Percentiles rank a stretch among this genome's conserved stretches.
phyloP scores from a whole-genome alignment of 2,329 filamentous ascomycete genomes.

The Penicillium polonicum region DNA sequence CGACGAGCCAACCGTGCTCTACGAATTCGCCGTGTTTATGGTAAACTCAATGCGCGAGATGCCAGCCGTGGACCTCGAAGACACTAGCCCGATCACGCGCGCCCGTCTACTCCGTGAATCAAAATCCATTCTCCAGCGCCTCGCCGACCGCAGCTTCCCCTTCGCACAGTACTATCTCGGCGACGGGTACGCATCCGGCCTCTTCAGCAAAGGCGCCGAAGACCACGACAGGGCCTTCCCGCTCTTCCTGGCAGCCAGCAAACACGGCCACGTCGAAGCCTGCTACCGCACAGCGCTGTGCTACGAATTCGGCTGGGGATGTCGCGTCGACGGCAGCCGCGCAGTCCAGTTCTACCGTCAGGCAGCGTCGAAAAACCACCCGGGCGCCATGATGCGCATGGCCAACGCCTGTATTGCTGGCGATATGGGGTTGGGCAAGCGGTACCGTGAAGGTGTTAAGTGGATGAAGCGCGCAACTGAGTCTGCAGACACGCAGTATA shows the following conservation, averaged over 20 bases:
- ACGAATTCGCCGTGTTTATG: conserved; percentile 94
- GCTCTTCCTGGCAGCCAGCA: conserved; percentile 87
- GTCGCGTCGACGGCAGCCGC: conserved; percentile 82
- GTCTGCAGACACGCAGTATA: conserved; percentile 87
- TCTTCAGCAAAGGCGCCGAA: conserved; percentile 92
- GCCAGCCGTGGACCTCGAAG: conserved; percentile 52
- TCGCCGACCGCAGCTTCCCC: conserved; percentile 85
- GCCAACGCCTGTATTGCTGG: conserved; percentile 86
- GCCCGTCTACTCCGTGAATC: conserved; percentile 78
- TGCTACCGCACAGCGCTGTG: conserved; percentile 90
- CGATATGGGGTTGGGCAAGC: conserved; percentile 78
- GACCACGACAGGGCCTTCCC: conserved; percentile 91
- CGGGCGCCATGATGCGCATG: conserved; percentile 88
- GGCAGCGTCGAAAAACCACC: conserved; percentile 89
- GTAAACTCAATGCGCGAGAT: conserved; percentile 84
- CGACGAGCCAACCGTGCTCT: conserved; percentile 83
- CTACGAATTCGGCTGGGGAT: conserved; percentile 98
- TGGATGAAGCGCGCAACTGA: conserved; percentile 95
- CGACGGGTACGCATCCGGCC: conserved; percentile 87
- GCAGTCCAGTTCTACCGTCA: conserved; percentile 90
- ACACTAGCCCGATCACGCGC: conserved; percentile 49
- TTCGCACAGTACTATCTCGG: conserved; percentile 98
- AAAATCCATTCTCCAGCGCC: conserved; percentile 79
- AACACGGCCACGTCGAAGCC: conserved; percentile 95
- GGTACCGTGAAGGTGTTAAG: conserved; percentile 87